Conservation (phyloP, 1,139 yeast genomes). For the Sugiyamaella castrensis region DNA sequence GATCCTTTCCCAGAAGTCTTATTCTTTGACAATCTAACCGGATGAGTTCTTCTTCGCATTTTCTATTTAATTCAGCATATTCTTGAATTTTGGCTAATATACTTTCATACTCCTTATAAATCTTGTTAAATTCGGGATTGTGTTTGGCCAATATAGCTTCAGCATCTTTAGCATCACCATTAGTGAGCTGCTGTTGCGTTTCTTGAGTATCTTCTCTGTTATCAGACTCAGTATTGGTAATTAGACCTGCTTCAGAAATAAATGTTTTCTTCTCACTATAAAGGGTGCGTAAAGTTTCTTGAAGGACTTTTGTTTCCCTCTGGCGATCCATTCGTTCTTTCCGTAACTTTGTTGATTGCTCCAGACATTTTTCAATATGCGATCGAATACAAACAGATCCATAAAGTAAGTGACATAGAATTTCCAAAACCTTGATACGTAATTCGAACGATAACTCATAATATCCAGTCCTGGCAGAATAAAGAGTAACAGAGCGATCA, state of each 20-base stretch:
- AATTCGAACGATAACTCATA: conserved; percentile 48
- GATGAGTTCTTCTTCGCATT: conserved; percentile 39
- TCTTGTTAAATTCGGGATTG: conserved; percentile 47
- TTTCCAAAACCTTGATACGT: conserved; percentile 52
- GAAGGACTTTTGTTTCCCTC: conserved; percentile 52
- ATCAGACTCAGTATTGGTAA: conserved; percentile 47
- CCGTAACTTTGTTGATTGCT: conserved; percentile 58
- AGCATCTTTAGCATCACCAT: conserved; percentile 41
- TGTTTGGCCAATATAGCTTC: conserved; percentile 50
- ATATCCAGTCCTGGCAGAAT: conserved; percentile 51
- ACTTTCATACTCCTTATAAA: conserved; percentile 37
- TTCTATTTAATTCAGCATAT: conserved; percentile 27
- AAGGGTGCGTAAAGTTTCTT: conserved; percentile 49
- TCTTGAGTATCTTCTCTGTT: conserved; percentile 45
- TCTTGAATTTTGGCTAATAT: conserved; percentile 18
- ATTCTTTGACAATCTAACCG: conserved; percentile 70
- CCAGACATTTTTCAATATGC: conserved; percentile 67
- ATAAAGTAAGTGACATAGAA: conserved; percentile 56
- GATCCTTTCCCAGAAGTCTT: conserved; percentile 74
- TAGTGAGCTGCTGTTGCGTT: conserved; percentile 8
- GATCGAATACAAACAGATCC: conserved; percentile 59
- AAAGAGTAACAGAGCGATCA: conserved; percentile 48
- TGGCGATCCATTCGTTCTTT: conserved; percentile 67
- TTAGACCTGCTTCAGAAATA: conserved; percentile 50
- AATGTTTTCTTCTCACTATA: conserved; percentile 32